phyloP scores from a whole-genome alignment of 2,329 filamentous ascomycete genomes.

The Coniochaeta pulveracea region DNA sequence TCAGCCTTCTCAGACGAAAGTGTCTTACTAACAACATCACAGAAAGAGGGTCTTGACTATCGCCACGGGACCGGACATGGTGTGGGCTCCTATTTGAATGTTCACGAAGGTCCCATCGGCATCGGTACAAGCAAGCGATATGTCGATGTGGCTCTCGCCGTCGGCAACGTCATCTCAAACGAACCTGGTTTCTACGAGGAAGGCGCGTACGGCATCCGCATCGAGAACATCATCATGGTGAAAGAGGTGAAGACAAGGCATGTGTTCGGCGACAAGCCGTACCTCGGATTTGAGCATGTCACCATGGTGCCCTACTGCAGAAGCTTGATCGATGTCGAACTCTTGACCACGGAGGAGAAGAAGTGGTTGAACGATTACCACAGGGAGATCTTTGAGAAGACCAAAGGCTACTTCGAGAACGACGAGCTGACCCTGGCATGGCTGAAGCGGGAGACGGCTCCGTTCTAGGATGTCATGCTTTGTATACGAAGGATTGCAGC shows the following conservation, averaged over 20 bases:
- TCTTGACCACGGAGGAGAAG: slow-evolving; percentile 67
- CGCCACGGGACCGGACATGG: slow-evolving; percentile 94
- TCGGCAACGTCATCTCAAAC: slow-evolving; percentile 93
- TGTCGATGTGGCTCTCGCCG: slow-evolving; percentile 75
- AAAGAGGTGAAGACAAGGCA: slow-evolving; percentile 78
- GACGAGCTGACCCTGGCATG: slow-evolving; percentile 65
- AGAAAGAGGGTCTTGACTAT: slow-evolving; percentile 78
- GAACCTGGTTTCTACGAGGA: slow-evolving; percentile 98
- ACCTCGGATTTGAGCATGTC: slow-evolving; percentile 90
- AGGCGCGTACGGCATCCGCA: slow-evolving; percentile 85
- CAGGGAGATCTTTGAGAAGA: slow-evolving; percentile 70
- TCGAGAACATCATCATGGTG: slow-evolving; percentile 92
- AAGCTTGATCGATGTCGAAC: slow-evolving; percentile 66
- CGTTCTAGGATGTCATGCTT: slow-evolving; percentile 27
- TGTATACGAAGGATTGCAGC: too few species aligned
- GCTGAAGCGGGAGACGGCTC: slow-evolving; percentile 78
- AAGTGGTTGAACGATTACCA: slow-evolving; percentile 84
- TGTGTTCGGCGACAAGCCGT: slow-evolving; percentile 87
- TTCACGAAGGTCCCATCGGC: slow-evolving; percentile 94
- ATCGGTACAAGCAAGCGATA: slow-evolving; percentile 89
- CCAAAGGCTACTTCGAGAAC: slow-evolving; percentile 60
- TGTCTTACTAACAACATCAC: slow-evolving; percentile 6
- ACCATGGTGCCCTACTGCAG: slow-evolving; percentile 94
- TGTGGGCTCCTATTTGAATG: slow-evolving; percentile 89
- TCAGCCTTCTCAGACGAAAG: slow-evolving; percentile 2